Evolutionary conservation across 2,329 filamentous ascomycete species (phyloP).

Genomic region (Endothia cerciana): DNA sequence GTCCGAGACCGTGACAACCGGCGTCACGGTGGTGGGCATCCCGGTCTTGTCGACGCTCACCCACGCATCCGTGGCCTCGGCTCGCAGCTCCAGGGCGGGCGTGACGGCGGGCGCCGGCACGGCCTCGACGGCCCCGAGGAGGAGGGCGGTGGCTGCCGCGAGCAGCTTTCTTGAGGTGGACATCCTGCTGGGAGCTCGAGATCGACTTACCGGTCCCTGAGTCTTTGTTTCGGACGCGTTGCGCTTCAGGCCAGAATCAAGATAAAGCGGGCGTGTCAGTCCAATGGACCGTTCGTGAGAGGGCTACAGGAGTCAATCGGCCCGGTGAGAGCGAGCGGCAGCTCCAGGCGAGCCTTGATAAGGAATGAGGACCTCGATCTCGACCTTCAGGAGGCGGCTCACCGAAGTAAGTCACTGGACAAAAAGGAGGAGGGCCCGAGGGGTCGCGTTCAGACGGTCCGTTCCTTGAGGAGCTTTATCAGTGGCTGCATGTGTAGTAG

Average conservation of each 20-base stretch:
- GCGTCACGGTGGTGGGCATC: constrained; percentile 53
- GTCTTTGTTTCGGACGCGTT: background rate
- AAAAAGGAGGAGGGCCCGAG: background rate
- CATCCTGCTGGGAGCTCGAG: constrained; percentile 8
- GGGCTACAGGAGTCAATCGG: background rate
- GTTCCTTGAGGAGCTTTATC: constrained; percentile 10
- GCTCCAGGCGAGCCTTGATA: background rate
- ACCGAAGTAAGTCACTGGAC: background rate
- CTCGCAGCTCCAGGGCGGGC: constrained; percentile 18
- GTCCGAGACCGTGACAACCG: constrained; percentile 46
- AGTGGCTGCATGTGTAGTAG: background rate
- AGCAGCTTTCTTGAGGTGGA: constrained; percentile 19
- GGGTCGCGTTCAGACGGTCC: constrained; percentile 10
- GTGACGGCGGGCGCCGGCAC: constrained; percentile 14
- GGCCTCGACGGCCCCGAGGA: constrained; percentile 20
- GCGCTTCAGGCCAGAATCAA: background rate
- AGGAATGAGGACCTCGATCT: constrained; percentile 8
- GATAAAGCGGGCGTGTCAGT: background rate
- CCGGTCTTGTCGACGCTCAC: constrained; percentile 54
- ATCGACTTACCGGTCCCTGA: background rate
- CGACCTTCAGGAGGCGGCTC: background rate
- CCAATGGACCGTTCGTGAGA: background rate
- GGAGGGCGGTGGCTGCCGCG: constrained; percentile 17
- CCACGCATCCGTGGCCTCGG: constrained; percentile 48
- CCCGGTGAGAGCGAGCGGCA: constrained; percentile 13